phyloP scores from a whole-genome alignment of 208 protist species.

The Angomonas ambiguus region DNA sequence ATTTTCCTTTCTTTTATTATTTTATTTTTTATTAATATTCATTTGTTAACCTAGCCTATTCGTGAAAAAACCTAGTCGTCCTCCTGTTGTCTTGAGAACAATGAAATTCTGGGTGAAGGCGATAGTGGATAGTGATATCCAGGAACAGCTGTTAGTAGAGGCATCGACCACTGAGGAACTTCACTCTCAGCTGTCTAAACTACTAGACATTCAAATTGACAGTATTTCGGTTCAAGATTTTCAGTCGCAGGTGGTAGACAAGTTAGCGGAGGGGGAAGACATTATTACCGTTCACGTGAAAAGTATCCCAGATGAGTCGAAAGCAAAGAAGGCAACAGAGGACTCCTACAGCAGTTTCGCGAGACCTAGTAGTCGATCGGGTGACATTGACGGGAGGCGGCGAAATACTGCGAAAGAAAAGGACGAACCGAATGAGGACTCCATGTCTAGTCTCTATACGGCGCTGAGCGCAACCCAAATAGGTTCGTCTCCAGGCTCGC shows the following conservation, averaged over 20 bases:
- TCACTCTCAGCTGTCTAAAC: constrained; percentile 17
- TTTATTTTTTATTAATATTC: constrained; percentile 9
- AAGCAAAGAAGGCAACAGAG: background rate
- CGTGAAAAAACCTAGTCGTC: background rate
- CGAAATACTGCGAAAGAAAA: background rate
- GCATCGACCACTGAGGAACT: constrained; percentile 32
- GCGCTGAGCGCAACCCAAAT: background rate
- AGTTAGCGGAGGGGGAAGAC: constrained; percentile 32
- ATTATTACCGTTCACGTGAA: constrained; percentile 35
- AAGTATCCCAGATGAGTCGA: background rate
- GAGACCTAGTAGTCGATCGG: background rate
- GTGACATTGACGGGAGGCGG: background rate
- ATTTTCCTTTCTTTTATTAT: constrained; percentile 21
- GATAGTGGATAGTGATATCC: constrained; percentile 37
- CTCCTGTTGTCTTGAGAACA: no score
- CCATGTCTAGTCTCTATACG: constrained; percentile 1
- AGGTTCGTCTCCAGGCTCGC: background rate
- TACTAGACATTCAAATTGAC: constrained; percentile 33
- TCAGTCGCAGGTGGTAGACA: constrained; percentile 50
- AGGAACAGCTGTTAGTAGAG: constrained; percentile 59
- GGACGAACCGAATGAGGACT: constrained; percentile 9
- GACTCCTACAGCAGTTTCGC: background rate
- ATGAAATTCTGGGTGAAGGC: constrained; percentile 78
- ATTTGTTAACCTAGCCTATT: constrained; percentile 1
- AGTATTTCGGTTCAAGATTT: constrained; percentile 49